phyloP scores from a whole-genome alignment of 176 grass and related monocot species.

The Rhynchospora breviuscula region DNA sequence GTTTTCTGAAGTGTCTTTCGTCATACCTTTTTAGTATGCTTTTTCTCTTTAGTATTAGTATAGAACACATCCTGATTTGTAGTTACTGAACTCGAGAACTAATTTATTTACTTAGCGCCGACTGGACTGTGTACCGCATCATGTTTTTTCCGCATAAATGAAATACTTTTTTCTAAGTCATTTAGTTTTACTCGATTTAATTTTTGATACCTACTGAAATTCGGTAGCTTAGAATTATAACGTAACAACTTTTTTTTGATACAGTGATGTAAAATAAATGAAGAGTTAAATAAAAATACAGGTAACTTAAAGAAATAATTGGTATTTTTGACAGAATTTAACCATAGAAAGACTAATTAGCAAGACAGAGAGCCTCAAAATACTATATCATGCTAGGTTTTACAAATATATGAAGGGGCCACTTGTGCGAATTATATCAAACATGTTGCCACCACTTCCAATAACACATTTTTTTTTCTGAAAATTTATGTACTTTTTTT shows the following conservation, averaged over 20 bases:
- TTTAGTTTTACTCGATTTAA: background rate
- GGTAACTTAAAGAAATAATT: background rate
- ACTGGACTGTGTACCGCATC: background rate
- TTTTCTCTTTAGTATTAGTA: background rate
- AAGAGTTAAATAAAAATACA: background rate
- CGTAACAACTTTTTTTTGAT: background rate
- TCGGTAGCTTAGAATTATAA: background rate
- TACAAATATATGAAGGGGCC: background rate
- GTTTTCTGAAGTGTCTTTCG: background rate
- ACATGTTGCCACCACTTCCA: background rate
- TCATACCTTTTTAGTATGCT: background rate
- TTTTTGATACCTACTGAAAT: background rate
- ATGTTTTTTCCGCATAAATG: background rate
- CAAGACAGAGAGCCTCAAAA: background rate
- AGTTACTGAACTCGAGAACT: background rate
- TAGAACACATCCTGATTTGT: background rate
- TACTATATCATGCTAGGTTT: background rate
- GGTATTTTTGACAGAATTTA: background rate
- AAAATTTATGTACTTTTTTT: slow-evolving; percentile 13
- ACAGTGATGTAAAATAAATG: background rate
- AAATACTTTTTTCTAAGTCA: background rate
- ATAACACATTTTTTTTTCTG: background rate
- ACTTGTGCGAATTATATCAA: slow-evolving; percentile 29
- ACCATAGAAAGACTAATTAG: background rate
- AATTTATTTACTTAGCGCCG: background rate